Conservation (phyloP, 2,329 filamentous ascomycete genomes). For the Pseudogymnoascus sp. region DNA sequence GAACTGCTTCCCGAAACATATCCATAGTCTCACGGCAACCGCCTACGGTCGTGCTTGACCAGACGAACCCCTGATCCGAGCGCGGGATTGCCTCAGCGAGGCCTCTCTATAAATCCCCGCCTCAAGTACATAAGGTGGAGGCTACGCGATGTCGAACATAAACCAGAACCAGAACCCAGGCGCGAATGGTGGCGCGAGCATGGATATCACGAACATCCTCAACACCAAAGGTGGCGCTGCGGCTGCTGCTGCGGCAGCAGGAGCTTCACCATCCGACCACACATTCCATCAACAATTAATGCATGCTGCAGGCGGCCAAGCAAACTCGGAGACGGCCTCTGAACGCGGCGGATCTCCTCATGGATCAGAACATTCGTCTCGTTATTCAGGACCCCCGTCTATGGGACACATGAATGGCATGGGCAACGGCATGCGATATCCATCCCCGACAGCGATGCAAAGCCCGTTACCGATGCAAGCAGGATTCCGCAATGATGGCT, state of each 20-base stretch:
- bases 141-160: conserved; percentile 10
- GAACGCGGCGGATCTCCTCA: conserved; percentile 28
- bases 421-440: conserved; percentile 26
- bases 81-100: conserved; percentile 12
- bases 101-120: conserved; percentile 11
- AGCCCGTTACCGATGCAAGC: conserved; percentile 28
- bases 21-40: neutral
- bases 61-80: conserved; percentile 27
- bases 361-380: conserved; percentile 27
- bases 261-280: conserved; percentile 22
- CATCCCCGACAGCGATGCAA: conserved; percentile 29
- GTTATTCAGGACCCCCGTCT: conserved; percentile 25
- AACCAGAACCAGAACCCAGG: conserved; percentile 4
- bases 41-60: neutral
- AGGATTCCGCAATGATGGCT: conserved; percentile 23
- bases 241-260: conserved; percentile 22
- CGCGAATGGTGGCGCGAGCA: conserved; percentile 14
- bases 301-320: conserved; percentile 23
- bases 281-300: conserved; percentile 28
- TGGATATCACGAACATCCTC: conserved; percentile 31
- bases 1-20: neutral
- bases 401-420: conserved; percentile 26
- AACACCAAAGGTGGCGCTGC: conserved; percentile 27
- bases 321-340: conserved; percentile 27
- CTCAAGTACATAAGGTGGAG: conserved; percentile 18